phyloP scores from a whole-genome alignment of 1,139 yeast genomes.

The Debaryomyces psychrophilus region DNA sequence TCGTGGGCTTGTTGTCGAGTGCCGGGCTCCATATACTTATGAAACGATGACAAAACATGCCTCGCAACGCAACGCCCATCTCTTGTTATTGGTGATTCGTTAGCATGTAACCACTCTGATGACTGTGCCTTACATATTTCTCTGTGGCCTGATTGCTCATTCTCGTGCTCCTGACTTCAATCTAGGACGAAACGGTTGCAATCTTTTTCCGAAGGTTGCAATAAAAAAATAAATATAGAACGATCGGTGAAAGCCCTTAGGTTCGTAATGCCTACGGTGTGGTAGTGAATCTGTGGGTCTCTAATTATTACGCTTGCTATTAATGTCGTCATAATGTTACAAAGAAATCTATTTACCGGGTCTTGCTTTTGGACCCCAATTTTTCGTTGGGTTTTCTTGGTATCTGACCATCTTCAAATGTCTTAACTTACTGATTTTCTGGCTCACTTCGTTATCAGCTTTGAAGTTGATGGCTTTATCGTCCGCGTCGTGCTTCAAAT shows the following conservation, averaged over 20 bases:
- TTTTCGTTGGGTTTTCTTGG: slow-evolving; percentile 89
- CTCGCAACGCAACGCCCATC: no score
- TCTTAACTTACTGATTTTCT: slow-evolving; percentile 60
- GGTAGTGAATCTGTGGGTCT: no score
- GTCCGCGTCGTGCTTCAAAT: slow-evolving; percentile 28
- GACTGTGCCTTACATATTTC: no score
- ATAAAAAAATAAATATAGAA: no score
- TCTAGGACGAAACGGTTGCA: background rate
- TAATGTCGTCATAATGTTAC: background rate
- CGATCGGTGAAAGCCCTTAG: no score
- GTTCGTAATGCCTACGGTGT: no score
- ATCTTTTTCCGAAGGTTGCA: background rate
- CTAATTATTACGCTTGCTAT: background rate
- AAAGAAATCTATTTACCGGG: slow-evolving; percentile 35
- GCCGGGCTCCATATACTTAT: background rate
- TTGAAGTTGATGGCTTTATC: slow-evolving; percentile 48
- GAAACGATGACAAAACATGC: background rate
- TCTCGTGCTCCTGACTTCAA: no score
- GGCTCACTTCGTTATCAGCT: slow-evolving; percentile 56
- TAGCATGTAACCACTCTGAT: no score
- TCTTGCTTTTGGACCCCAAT: slow-evolving; percentile 95
- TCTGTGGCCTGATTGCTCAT: no score
- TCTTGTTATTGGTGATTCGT: no score
- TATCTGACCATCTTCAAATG: slow-evolving; percentile 80
- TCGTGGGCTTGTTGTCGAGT: background rate